These are phyloP conservation scores for Sextonia rubra DNA, from an alignment of 164 flowering plant species.

Conservation along the genomic window DNA sequence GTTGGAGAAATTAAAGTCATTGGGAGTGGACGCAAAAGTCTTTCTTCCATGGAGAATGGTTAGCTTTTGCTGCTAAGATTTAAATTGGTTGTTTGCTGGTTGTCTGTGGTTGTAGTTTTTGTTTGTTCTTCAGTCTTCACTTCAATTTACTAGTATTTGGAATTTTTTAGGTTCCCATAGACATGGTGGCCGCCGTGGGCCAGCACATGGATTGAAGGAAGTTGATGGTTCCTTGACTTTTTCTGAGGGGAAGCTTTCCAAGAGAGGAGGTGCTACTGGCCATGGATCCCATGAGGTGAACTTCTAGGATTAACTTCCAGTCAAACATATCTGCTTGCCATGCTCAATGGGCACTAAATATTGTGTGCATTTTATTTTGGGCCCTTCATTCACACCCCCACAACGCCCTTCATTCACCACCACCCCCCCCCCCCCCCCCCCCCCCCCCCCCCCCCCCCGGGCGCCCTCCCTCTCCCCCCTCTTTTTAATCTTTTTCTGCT, in stretches of 20 bases:
- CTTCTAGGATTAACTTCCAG: not conserved
- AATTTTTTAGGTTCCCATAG: constrained; percentile 33
- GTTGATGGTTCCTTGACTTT: constrained; percentile 37
- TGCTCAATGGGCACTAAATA: not conserved
- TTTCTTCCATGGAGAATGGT: constrained; percentile 41
- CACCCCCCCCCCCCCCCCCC: no score
- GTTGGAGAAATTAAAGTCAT: constrained; percentile 33
- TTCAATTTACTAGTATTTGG: not conserved
- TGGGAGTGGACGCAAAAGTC: constrained; percentile 46
- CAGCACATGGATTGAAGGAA: constrained; percentile 47
- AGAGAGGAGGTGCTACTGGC: constrained; percentile 50
- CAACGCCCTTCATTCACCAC: no score
- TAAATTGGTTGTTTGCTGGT: not conserved
- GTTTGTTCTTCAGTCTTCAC: constrained; percentile 1
- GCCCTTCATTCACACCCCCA: no score
- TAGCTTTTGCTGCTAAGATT: constrained; percentile 6
- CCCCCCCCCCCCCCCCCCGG: no score
- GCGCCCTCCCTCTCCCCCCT: no score
- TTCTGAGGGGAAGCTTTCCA: constrained; percentile 53
- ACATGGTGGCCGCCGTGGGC: constrained; percentile 63
- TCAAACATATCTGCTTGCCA: not conserved
- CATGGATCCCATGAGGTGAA: constrained; percentile 71
- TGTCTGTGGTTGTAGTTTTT: not conserved
- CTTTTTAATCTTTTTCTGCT: not conserved
- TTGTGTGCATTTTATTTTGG: no score